Percentiles rank a stretch among this genome's conserved stretches.
Conservation (phyloP, 2,329 filamentous ascomycete species). For the Chlorencoelia australis region DNA sequence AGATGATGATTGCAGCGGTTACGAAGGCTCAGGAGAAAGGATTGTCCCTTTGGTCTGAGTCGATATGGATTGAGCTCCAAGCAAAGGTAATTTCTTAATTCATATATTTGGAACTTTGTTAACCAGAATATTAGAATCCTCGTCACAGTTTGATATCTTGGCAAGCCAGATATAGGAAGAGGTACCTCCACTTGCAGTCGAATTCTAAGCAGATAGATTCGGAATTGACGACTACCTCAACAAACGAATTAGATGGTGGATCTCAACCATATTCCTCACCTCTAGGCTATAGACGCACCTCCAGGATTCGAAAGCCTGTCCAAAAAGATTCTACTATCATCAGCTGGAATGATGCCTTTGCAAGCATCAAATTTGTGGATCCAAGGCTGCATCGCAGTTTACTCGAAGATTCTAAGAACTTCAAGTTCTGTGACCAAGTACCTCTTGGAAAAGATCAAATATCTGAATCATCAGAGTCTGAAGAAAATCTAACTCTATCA, state of each 20-base stretch:
- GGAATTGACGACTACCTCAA: no score
- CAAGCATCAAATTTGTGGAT: conserved; percentile 20
- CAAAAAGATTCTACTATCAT: conserved; percentile 20
- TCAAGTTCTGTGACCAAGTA: conserved; percentile 7
- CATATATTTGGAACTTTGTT: conserved; percentile 2
- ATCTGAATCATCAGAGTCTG: neutral
- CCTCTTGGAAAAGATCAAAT: neutral
- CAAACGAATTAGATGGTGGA: no score
- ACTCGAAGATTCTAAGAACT: conserved; percentile 14
- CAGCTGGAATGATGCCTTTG: conserved; percentile 24
- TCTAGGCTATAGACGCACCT: no score
- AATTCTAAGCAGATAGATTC: no score
- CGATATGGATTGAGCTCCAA: conserved; percentile 17
- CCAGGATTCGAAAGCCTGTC: conserved; percentile 16
- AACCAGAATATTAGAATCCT: conserved; percentile 12
- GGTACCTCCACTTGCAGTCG: conserved; percentile 4
- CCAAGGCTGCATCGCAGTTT: conserved; percentile 22
- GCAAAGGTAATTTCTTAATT: conserved; percentile 11
- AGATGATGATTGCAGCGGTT: conserved; percentile 18
- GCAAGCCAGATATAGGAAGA: neutral
- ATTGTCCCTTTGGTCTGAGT: conserved; percentile 3
- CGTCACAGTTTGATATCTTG: conserved; percentile 12
- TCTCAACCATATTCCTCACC: no score
- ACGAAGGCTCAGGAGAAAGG: conserved; percentile 13
- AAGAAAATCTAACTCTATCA: conserved; percentile 2